Conservation (phyloP, 106 monocot species). For the Dactylorhiza incarnata region DNA sequence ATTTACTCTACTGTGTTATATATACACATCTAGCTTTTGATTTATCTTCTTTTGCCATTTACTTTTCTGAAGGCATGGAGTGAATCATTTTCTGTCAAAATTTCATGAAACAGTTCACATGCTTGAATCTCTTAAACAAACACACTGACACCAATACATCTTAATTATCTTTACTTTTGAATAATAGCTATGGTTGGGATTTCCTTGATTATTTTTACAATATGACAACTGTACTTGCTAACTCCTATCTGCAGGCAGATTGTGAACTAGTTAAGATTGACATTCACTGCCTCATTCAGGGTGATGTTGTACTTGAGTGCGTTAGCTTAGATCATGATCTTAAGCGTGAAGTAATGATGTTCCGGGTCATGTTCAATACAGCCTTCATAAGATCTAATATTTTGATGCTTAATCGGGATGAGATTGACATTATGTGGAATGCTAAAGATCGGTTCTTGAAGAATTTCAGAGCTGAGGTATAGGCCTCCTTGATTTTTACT, state of each 20-base stretch:
- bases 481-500: conserved; percentile 4
- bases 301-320: conserved; percentile 95
- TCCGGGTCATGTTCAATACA: conserved; percentile 95
- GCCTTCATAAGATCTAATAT: conserved; percentile 96
- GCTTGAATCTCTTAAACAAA: background rate
- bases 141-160: background rate
- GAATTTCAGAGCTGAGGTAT: conserved; percentile 90
- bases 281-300: conserved; percentile 82
- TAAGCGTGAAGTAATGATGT: conserved; percentile 84
- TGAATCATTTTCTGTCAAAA: background rate
- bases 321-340: conserved; percentile 67
- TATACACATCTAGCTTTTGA: background rate
- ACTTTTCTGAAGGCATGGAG: too few species aligned
- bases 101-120: background rate
- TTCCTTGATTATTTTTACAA: background rate
- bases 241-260: conserved; percentile 47
- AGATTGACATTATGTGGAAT: conserved; percentile 89
- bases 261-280: conserved; percentile 92
- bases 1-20: background rate
- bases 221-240: background rate
- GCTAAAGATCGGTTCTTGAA: conserved; percentile 74
- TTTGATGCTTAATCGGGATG: conserved; percentile 88
- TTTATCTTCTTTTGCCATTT: background rate
- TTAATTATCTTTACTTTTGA: background rate
- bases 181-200: background rate